Conservation (phyloP, 352 stramenopile species). For the Globisporangium takayamanum region DNA sequence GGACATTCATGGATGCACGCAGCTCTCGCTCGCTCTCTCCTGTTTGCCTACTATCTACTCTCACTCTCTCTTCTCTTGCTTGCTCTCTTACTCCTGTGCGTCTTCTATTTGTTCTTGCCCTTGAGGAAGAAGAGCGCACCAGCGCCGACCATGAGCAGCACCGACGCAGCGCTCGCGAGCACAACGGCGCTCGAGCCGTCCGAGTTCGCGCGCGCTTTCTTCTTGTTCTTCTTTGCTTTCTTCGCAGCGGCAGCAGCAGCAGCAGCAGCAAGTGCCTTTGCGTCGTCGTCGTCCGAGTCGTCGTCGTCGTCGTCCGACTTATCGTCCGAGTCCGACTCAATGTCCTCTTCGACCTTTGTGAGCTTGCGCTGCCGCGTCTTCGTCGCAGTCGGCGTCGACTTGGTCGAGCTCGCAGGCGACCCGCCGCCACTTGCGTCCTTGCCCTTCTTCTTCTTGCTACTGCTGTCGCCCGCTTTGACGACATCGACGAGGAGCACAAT, state of each 20-base stretch:
- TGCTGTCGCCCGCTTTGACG: constrained; percentile 29
- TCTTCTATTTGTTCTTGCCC: constrained; percentile 41
- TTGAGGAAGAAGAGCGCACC: constrained; percentile 52
- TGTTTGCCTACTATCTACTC: not conserved
- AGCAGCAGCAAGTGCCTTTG: constrained; percentile 12
- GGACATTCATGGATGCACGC: not conserved
- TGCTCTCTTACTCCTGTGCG: not conserved
- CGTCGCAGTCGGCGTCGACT: constrained; percentile 27
- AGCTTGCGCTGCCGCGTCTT: constrained; percentile 43
- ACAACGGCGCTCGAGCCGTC: constrained; percentile 13
- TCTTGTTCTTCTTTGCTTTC: constrained; percentile 38
- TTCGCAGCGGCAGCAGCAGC: constrained; percentile 8
- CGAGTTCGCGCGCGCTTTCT: constrained; percentile 15
- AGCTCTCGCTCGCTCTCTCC: not conserved
- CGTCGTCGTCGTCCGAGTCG: constrained; percentile 42
- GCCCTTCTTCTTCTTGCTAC: constrained; percentile 10
- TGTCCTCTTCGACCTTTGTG: constrained; percentile 79
- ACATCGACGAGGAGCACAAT: constrained; percentile 81
- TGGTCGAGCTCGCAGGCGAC: constrained; percentile 20
- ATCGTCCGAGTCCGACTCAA: constrained; percentile 26
- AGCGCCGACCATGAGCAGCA: constrained; percentile 41
- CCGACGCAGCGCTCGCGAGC: constrained; percentile 29
- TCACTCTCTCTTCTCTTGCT: not conserved
- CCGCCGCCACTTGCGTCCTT: constrained; percentile 3
- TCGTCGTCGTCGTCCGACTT: constrained; percentile 39